Base-by-base conservation (phyloP, 257 asterid species). In the Verbena officinalis region DNA sequence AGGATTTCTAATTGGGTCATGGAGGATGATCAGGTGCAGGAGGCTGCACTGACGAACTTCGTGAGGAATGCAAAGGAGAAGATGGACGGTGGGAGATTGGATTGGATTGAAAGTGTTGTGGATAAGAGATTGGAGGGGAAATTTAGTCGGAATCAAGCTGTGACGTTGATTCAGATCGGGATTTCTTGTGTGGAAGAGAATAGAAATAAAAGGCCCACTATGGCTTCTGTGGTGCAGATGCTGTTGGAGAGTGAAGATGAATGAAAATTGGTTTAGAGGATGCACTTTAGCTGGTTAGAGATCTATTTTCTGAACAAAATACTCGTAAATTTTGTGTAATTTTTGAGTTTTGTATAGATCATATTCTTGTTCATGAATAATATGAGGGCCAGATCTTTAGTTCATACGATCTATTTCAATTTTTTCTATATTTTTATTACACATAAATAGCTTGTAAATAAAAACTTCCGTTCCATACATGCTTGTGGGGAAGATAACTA, bases 171-270 rank as follows among this genome's bases (percentile, higher is more conserved):
- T 11, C 65, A 60, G 22, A 65, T 67, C 4, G 94, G 91, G 0
- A 9, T 83, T 50, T 61, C 75, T 6, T 89, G 95, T 22, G 82
- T 84, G 16, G 87, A 86, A 8, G 91, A 84, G 43, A 89, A 83
- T 31, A 72, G 91, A 61, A 84, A 81, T 40, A 79, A 76, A 64
- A 65, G 95, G 59, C 93, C 95, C 1, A 81, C 86, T 2, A 89
- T 89, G 93, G 95, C 78, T 9, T 62, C 87, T 6, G 95, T 86
- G 5, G 86, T 76, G 38, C 87, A 86, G 46, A 55, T 73, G 36
- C 59, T 89, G 51, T 55, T 80, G 57, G 83, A 83, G 52, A 74
- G 69, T 54, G 83, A 80, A 55, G 76, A 76, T 51, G 73, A 70
- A 36, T 40, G 45, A 7, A 58, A 70, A 22, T 0, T 27, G 12